These are phyloP conservation scores for Claviceps arundinis DNA, from an alignment of 2,329 filamentous ascomycete genomes.

Conservation along the genomic window DNA sequence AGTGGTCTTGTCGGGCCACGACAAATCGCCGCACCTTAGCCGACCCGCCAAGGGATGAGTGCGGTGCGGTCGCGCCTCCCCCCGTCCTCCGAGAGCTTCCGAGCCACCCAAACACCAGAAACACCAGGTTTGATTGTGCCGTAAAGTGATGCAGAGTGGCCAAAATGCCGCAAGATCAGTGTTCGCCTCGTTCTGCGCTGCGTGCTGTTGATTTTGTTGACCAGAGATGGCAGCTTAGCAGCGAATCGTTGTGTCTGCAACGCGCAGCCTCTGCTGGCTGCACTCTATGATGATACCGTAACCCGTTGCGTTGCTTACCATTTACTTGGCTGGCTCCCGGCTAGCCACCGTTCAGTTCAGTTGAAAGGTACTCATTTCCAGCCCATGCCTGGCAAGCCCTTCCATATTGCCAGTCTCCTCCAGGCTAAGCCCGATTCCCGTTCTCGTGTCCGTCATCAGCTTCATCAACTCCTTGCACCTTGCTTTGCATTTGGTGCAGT, in stretches of 20 bases:
- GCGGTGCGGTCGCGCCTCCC: background rate
- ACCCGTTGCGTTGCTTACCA: background rate
- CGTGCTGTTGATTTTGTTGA: background rate
- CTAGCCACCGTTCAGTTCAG: background rate
- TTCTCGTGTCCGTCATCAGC: background rate
- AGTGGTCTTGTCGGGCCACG: slow-evolving; percentile 16
- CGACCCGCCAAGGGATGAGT: slow-evolving; percentile 11
- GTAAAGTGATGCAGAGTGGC: background rate
- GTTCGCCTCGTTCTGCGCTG: background rate
- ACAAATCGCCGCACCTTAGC: slow-evolving; percentile 28
- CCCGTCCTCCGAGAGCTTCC: background rate
- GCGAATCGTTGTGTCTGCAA: background rate
- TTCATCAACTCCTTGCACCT: background rate
- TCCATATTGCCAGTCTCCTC: background rate
- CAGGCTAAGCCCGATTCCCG: background rate
- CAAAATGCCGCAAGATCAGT: background rate
- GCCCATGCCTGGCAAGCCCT: background rate
- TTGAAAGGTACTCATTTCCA: background rate
- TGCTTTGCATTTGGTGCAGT: background rate
- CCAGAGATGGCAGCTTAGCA: background rate
- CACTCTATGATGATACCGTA: background rate
- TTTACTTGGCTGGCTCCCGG: background rate
- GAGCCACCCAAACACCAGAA: background rate
- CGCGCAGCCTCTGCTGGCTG: background rate
- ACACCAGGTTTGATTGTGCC: background rate